Evolutionary conservation across 1,284 basidiomycete genomes (phyloP).

Genomic region (Malassezia sympodialis): DNA sequence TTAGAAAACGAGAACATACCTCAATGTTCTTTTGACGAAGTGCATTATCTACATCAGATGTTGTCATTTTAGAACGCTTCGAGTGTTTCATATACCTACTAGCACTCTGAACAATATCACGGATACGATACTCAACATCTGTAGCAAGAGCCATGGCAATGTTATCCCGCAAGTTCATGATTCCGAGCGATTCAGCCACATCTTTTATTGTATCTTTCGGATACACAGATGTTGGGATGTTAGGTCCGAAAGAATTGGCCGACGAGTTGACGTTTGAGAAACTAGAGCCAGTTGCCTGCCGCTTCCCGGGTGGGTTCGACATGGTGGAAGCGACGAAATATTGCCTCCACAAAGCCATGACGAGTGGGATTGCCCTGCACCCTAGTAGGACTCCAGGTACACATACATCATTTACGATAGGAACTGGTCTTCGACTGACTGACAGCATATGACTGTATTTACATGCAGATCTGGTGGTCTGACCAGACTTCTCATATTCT

Average conservation of each 20-base stretch:
- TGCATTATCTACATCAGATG: slow-evolving; percentile 84
- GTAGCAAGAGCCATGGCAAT: slow-evolving; percentile 79
- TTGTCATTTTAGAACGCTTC: slow-evolving; percentile 72
- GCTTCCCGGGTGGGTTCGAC: slow-evolving; percentile 11
- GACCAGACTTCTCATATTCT: neutral
- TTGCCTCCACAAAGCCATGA: slow-evolving; percentile 5
- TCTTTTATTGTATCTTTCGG: slow-evolving; percentile 53
- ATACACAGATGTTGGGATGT: slow-evolving; percentile 30
- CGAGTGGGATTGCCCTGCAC: too few relatives aligned
- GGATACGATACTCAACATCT: slow-evolving; percentile 92
- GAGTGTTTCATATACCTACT: slow-evolving; percentile 93
- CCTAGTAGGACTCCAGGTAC: too few relatives aligned
- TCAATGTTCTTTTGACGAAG: slow-evolving; percentile 89
- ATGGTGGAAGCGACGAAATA: slow-evolving; percentile 10
- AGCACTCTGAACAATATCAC: slow-evolving; percentile 89
- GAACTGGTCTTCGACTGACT: neutral
- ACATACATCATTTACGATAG: too few relatives aligned
- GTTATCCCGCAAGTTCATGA: slow-evolving; percentile 66
- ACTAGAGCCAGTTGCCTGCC: neutral
- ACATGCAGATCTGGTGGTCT: neutral
- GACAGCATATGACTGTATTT: neutral
- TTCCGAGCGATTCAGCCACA: slow-evolving; percentile 76
- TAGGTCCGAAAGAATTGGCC: slow-evolving; percentile 8
- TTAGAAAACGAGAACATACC: slow-evolving; percentile 39
- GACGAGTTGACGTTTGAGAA: neutral